phyloP scores from a whole-genome alignment of 2,329 filamentous ascomycete genomes.

The Coniochaeta sp. region DNA sequence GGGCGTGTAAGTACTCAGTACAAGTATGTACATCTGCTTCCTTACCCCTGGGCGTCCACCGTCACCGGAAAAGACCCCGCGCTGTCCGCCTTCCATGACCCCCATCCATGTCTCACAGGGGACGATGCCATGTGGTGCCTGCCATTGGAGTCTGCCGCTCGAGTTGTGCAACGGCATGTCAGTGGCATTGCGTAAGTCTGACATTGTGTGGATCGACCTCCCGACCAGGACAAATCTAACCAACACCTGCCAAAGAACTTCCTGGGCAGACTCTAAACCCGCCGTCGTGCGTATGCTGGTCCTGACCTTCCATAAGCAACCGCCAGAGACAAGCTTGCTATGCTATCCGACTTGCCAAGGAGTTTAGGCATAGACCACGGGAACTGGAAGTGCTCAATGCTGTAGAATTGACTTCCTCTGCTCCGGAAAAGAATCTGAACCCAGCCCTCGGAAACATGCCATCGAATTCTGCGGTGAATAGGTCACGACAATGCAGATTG shows the following conservation, averaged over 20 bases:
- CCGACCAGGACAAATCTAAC: neutral
- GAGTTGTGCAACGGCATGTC: neutral
- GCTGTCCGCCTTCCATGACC: neutral
- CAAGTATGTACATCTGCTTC: neutral
- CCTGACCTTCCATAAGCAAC: neutral
- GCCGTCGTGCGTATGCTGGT: neutral
- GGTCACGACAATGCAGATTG: neutral
- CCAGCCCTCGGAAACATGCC: too few relatives aligned
- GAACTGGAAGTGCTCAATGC: neutral
- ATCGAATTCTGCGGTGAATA: neutral
- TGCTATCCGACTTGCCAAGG: neutral
- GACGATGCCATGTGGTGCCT: neutral
- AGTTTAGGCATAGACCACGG: neutral
- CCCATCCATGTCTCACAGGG: neutral
- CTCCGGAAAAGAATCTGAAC: too few relatives aligned
- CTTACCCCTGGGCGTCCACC: neutral
- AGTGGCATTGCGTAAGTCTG: neutral
- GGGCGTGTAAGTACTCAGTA: neutral
- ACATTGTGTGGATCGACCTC: neutral
- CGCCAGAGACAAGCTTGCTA: neutral
- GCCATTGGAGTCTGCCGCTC: neutral
- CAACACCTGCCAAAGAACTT: neutral
- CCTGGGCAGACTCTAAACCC: neutral
- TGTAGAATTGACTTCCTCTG: neutral
- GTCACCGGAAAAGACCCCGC: neutral